Evolutionary conservation across 1,284 basidiomycete species (phyloP).

Genomic region (Trametes pubescens): DNA sequence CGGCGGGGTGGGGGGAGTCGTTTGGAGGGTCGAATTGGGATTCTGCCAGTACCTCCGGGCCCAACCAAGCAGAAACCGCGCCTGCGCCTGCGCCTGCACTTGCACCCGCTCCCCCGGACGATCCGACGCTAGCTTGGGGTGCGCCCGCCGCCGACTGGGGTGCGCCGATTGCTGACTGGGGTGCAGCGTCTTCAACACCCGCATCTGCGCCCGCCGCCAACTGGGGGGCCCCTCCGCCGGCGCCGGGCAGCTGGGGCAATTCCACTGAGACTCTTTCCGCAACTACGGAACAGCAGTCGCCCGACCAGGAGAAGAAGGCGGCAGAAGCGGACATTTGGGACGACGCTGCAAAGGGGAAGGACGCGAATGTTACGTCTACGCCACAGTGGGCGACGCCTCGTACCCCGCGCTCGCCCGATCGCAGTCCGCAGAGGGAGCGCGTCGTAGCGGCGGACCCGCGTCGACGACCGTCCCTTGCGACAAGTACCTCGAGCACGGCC

Average conservation of each 20-base stretch:
- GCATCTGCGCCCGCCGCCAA: not conserved
- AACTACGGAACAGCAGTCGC: conserved; percentile 4
- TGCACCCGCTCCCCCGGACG: not conserved
- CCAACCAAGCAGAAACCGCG: not conserved
- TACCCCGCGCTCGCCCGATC: conserved; percentile 22
- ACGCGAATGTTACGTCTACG: not conserved
- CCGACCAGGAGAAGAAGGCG: conserved; percentile 8
- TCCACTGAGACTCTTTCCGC: not conserved
- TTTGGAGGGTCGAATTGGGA: not conserved
- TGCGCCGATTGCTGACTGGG: not conserved
- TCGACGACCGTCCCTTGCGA: not conserved
- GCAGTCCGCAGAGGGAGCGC: conserved; percentile 13
- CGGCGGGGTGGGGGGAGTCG: not conserved
- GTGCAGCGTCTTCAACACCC: not conserved
- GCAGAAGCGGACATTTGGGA: conserved; percentile 1
- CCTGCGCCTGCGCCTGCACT: no score
- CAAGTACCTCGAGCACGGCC: not conserved
- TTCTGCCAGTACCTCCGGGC: not conserved
- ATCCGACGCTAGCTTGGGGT: not conserved
- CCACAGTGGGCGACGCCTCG: conserved; percentile 16
- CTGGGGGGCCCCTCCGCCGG: conserved; percentile 1
- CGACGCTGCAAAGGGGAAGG: not conserved
- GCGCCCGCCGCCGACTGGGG: not conserved
- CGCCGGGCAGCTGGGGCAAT: not conserved
- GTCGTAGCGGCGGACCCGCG: conserved; percentile 2